These are phyloP conservation scores for Aspergillus jensenii DNA, from an alignment of 2,329 filamentous ascomycete species.

Conservation along the genomic window DNA sequence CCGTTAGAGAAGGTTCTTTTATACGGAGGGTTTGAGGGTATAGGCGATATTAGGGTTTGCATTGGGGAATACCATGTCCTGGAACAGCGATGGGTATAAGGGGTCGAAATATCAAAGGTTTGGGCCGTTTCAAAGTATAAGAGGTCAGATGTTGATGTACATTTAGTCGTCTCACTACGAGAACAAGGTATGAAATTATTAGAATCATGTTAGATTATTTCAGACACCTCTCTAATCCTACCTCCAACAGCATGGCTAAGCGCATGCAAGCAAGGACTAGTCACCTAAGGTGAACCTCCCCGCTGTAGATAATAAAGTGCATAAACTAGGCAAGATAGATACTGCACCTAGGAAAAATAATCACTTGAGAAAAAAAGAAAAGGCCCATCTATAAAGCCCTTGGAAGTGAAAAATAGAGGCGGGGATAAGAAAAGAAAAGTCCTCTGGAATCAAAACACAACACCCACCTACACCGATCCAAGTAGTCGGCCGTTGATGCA, in stretches of 20 bases:
- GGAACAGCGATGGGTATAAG: neutral
- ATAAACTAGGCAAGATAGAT: slow-evolving; percentile 5
- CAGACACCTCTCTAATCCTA: neutral
- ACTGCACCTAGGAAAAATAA: slow-evolving; percentile 12
- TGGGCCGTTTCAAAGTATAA: too few species aligned
- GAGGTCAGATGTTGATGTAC: neutral
- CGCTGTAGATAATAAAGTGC: slow-evolving; percentile 8
- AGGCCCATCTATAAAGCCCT: neutral
- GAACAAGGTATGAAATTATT: neutral
- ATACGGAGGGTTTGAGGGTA: neutral
- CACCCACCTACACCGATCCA: slow-evolving; percentile 16
- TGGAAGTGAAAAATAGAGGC: neutral
- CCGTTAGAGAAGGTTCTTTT: neutral
- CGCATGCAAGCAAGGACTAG: neutral
- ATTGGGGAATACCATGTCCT: neutral
- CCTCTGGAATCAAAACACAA: slow-evolving; percentile 5
- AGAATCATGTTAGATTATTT: slow-evolving; percentile 1
- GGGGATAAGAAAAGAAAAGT: neutral
- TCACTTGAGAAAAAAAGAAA: slow-evolving; percentile 3
- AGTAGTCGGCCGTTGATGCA: slow-evolving; percentile 16
- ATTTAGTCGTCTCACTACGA: neutral
- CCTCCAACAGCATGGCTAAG: neutral
- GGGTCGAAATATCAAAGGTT: neutral
- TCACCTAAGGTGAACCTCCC: neutral
- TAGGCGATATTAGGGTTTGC: neutral